Conservation (phyloP, 352 stramenopile species). For the Pythium phragmitis region DNA sequence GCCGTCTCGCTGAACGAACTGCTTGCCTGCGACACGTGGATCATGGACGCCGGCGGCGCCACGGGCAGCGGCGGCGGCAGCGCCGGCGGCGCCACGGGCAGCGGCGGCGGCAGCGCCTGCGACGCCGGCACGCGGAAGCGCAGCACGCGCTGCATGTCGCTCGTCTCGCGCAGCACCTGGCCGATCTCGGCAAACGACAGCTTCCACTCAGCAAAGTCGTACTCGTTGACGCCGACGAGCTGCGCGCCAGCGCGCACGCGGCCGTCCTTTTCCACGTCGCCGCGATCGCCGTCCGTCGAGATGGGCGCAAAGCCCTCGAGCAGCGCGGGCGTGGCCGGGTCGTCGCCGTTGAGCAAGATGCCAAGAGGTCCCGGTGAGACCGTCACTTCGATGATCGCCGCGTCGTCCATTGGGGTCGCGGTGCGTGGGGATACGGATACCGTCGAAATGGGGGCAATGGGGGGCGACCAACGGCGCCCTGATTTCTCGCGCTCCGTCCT, state of each 20-base stretch:
- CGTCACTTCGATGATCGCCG: conserved; percentile 38
- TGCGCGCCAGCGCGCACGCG: conserved; percentile 41
- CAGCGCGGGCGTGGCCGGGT: conserved; percentile 32
- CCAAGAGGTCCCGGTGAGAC: conserved; percentile 62
- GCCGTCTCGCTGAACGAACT: conserved; percentile 32
- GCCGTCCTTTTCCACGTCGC: conserved; percentile 46
- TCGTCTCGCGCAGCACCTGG: conserved; percentile 52
- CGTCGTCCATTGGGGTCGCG: conserved; percentile 3
- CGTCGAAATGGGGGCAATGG: not conserved
- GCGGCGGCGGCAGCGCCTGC: not conserved
- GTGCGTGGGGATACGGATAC: not conserved
- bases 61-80: not conserved
- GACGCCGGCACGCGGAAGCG: conserved; percentile 42
- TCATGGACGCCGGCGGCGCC: not conserved
- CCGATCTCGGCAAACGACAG: conserved; percentile 61
- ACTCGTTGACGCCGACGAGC: conserved; percentile 60
- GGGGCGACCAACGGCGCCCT: not conserved
- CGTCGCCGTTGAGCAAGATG: conserved; percentile 61
- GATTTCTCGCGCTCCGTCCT: conserved; percentile 5
- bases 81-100: conserved; percentile 6
- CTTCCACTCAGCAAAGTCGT: conserved; percentile 44
- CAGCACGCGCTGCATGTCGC: conserved; percentile 46
- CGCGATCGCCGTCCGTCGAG: conserved; percentile 34
- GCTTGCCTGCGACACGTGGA: conserved; percentile 14
- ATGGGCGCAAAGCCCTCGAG: conserved; percentile 68